phyloP scores from a whole-genome alignment of 129 eudicot genomes.

The Saussurea involucrata region DNA sequence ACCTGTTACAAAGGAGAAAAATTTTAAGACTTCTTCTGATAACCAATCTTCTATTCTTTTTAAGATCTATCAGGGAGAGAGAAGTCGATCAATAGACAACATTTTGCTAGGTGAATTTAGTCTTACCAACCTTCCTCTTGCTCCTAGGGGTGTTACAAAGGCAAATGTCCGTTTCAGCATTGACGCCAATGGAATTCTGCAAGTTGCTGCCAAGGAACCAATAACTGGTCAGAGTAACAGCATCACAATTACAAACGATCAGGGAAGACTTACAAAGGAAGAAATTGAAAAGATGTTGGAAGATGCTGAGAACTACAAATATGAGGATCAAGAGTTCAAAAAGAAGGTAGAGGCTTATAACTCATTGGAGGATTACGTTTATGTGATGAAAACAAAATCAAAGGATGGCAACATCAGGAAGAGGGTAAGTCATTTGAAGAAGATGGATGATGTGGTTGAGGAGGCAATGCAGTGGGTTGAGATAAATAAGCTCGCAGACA shows the following conservation, averaged over 20 bases:
- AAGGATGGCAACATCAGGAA: neutral
- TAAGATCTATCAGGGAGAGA: constrained; percentile 8
- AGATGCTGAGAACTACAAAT: neutral
- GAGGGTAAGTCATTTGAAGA: neutral
- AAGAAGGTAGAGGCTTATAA: neutral
- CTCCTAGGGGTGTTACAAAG: constrained; percentile 9
- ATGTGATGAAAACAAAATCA: neutral
- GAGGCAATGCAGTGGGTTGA: constrained; percentile 10
- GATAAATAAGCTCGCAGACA: neutral
- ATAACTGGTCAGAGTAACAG: constrained; percentile 1
- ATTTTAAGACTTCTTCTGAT: neutral
- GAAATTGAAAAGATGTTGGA: constrained; percentile 6
- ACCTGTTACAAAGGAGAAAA: neutral
- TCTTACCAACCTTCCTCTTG: neutral
- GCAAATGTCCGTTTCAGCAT: neutral
- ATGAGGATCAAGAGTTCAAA: neutral
- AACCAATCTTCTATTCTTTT: neutral
- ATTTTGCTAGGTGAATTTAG: constrained; percentile 8
- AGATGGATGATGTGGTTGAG: neutral
- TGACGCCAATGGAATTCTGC: constrained; percentile 6
- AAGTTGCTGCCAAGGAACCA: constrained; percentile 3
- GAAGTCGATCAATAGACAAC: constrained; percentile 4
- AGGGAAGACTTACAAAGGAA: neutral
- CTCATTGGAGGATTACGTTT: constrained; percentile 13
- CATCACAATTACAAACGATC: neutral